These are phyloP conservation scores for Lecanosticta acicola DNA, from an alignment of 2,329 filamentous ascomycete species.

Conservation along the genomic window DNA sequence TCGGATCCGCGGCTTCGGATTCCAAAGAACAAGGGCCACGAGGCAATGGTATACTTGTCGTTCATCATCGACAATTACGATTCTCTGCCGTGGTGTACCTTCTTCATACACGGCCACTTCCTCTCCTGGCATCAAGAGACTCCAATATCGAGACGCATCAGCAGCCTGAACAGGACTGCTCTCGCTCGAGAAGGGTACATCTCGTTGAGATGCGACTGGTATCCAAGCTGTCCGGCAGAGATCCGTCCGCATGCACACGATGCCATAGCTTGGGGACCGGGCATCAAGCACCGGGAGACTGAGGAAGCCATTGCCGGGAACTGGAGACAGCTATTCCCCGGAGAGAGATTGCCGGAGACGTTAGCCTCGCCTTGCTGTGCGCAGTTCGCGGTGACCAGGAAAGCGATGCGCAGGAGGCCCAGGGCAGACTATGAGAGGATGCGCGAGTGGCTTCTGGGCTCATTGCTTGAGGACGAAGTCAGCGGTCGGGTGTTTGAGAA, in stretches of 20 bases:
- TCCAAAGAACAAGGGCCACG: conserved; percentile 41
- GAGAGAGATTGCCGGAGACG: conserved; percentile 36
- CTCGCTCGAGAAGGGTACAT: conserved; percentile 24
- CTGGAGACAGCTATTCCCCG: conserved; percentile 14
- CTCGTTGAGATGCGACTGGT: conserved; percentile 24
- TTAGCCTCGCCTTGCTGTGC: conserved; percentile 25
- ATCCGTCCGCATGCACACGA: conserved; percentile 20
- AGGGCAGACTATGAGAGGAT: conserved; percentile 34
- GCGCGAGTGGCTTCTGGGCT: conserved; percentile 46
- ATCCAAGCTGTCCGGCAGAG: conserved; percentile 24
- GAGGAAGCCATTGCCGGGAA: conserved; percentile 15
- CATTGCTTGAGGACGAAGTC: conserved; percentile 44
- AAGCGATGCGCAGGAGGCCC: conserved; percentile 26
- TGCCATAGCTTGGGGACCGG: conserved; percentile 24
- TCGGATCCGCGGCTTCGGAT: conserved; percentile 35
- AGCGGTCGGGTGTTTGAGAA: conserved; percentile 53
- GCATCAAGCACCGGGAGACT: conserved; percentile 20
- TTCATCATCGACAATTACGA: conserved; percentile 46
- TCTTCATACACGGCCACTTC: conserved; percentile 28
- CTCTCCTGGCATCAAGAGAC: conserved; percentile 26
- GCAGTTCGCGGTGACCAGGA: conserved; percentile 33
- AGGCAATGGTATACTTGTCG: conserved; percentile 44
- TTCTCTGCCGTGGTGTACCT: conserved; percentile 23
- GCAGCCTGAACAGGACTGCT: conserved; percentile 18
- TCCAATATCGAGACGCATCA: conserved; percentile 21